Evolutionary conservation across 2,329 filamentous ascomycete species (phyloP).

Genomic region (Zymoseptoria ardabiliae): DNA sequence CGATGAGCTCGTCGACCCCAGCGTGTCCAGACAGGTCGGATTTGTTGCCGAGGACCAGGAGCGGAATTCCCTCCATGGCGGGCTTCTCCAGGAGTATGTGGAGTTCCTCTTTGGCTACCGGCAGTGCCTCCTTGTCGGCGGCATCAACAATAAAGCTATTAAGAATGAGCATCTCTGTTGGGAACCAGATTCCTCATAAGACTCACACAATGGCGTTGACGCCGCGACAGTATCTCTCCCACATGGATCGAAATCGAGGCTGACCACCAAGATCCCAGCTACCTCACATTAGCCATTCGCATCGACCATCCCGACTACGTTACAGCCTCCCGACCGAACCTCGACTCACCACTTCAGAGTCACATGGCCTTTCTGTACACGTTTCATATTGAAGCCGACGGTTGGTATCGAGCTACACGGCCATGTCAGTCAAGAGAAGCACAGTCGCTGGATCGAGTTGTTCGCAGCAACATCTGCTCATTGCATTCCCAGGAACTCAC

Average conservation of each 20-base stretch:
- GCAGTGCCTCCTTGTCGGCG: slow-evolving; percentile 72
- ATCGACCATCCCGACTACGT: background rate
- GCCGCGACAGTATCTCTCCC: slow-evolving; percentile 96
- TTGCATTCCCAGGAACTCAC: slow-evolving; percentile 51
- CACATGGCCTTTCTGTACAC: slow-evolving; percentile 94
- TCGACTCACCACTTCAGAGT: slow-evolving; percentile 79
- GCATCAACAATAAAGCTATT: slow-evolving; percentile 89
- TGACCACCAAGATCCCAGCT: slow-evolving; percentile 97
- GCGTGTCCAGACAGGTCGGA: slow-evolving; percentile 88
- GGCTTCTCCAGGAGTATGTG: slow-evolving; percentile 81
- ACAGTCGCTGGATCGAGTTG: background rate
- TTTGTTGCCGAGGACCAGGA: slow-evolving; percentile 94
- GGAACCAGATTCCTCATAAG: background rate
- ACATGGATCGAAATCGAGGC: slow-evolving; percentile 95
- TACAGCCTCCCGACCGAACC: background rate
- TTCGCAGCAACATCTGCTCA: background rate
- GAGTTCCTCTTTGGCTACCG: slow-evolving; percentile 83
- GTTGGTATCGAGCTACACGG: slow-evolving; percentile 82
- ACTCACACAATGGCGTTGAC: slow-evolving; percentile 89
- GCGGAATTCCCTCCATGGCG: slow-evolving; percentile 78
- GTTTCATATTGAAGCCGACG: slow-evolving; percentile 98
- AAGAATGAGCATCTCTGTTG: slow-evolving; percentile 1
- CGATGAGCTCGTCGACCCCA: slow-evolving; percentile 91
- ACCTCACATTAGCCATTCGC: slow-evolving; percentile 23
- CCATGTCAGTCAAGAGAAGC: background rate